phyloP scores from a whole-genome alignment of 2,329 filamentous ascomycete species.

The Furcasterigmium sp. region DNA sequence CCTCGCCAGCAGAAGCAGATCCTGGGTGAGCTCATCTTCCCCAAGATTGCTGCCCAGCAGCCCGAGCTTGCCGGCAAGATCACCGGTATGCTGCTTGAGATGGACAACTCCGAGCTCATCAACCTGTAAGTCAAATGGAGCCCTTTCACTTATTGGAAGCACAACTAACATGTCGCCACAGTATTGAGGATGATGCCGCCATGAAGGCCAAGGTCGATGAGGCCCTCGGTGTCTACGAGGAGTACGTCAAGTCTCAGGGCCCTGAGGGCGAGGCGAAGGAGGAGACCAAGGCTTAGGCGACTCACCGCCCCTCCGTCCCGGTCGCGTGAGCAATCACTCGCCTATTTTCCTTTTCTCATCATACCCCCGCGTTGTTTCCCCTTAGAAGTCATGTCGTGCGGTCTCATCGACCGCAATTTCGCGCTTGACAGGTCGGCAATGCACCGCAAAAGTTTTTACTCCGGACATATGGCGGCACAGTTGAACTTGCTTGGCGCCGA shows the following conservation, averaged over 20 bases:
- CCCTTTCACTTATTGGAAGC: neutral
- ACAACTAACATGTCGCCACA: constrained; percentile 31
- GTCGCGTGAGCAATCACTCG: constrained; percentile 10
- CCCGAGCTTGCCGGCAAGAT: constrained; percentile 97
- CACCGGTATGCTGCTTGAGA: constrained; percentile 98
- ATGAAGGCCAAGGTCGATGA: constrained; percentile 96
- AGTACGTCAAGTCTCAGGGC: constrained; percentile 88
- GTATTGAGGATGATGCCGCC: constrained; percentile 82
- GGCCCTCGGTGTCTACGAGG: constrained; percentile 94
- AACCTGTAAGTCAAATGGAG: constrained; percentile 70
- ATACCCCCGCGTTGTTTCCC: constrained; percentile 7
- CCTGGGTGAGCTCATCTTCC: constrained; percentile 94
- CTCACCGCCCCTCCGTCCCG: constrained; percentile 2
- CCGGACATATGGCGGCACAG: neutral
- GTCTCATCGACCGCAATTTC: neutral
- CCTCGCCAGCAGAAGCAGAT: constrained; percentile 95
- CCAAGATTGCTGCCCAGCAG: constrained; percentile 94
- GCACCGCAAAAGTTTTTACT: constrained; percentile 1
- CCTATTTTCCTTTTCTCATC: constrained; percentile 14
- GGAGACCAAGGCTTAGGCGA: constrained; percentile 34
- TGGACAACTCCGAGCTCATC: constrained; percentile 93
- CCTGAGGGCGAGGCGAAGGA: constrained; percentile 45
- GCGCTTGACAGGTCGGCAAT: neutral
- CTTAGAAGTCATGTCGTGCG: neutral
- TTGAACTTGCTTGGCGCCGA: neutral